These are phyloP conservation scores for Coemansia sp. DNA, from an alignment of 192 early-diverging fungal species.

Conservation along the genomic window DNA sequence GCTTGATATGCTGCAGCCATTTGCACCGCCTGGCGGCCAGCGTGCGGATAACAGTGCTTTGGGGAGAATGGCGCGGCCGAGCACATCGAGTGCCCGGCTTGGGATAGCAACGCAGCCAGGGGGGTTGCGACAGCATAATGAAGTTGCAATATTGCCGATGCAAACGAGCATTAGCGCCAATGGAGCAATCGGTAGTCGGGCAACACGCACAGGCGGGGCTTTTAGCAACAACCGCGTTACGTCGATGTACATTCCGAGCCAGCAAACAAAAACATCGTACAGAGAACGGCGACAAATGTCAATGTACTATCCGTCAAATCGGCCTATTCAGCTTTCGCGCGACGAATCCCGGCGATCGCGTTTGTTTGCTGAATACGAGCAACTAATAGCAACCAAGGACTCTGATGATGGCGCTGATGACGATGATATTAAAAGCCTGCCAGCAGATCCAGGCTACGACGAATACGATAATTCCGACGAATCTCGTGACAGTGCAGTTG, in stretches of 20 bases:
- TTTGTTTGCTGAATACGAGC: slow-evolving; percentile 51
- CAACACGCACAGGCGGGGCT: neutral
- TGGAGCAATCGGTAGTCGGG: neutral
- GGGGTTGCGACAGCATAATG: neutral
- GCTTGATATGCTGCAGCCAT: slow-evolving; percentile 9
- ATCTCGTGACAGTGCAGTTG: neutral
- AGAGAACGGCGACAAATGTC: slow-evolving; percentile 30
- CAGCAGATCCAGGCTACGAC: neutral
- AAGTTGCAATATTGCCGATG: neutral
- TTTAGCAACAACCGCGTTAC: slow-evolving; percentile 4
- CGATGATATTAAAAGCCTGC: slow-evolving; percentile 9
- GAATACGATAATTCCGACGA: slow-evolving; percentile 9
- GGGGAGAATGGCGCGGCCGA: slow-evolving; percentile 19
- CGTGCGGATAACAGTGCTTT: neutral
- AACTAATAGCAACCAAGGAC: slow-evolving; percentile 31
- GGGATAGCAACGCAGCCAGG: neutral
- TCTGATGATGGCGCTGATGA: slow-evolving; percentile 30
- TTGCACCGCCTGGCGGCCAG: neutral
- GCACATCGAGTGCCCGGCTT: slow-evolving; percentile 30
- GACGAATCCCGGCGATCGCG: slow-evolving; percentile 45
- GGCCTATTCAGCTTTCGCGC: slow-evolving; percentile 42
- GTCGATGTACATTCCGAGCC: slow-evolving; percentile 29
- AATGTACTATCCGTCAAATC: slow-evolving; percentile 25
- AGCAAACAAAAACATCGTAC: slow-evolving; percentile 5
- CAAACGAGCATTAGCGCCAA: neutral